A percentile compares a stretch with the other conserved stretches of the same genome.
phyloP scores from a whole-genome alignment of 371 early-diverging fungal genomes.

The Mucor mucedo region DNA sequence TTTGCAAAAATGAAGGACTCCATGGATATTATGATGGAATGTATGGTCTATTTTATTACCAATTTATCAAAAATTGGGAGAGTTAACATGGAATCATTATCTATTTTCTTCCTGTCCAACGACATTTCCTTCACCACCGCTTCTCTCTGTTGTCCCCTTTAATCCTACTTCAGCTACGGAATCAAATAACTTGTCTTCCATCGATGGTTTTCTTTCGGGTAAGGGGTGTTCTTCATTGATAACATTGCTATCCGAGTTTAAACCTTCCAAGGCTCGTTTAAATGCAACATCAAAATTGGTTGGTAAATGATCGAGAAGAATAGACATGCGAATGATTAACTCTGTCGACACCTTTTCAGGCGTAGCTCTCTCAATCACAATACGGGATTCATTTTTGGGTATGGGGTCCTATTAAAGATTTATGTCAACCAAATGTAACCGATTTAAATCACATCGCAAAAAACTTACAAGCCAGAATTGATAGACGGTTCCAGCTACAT shows the following conservation, averaged over 20 bases:
- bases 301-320: constrained; percentile 44
- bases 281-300: constrained; percentile 48
- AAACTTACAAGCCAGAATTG: constrained; percentile 45
- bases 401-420: constrained; percentile 29
- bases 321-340: constrained; percentile 35
- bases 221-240: constrained; percentile 2
- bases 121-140: constrained; percentile 32
- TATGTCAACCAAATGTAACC: too few relatives aligned
- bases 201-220: background rate
- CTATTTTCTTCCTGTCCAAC: constrained; percentile 6
- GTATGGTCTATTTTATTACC: too few relatives aligned
- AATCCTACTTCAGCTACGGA: constrained; percentile 29
- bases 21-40: too few relatives aligned
- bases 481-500: constrained; percentile 47
- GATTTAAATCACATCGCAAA: too few relatives aligned
- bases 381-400: constrained; percentile 41
- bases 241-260: constrained; percentile 1
- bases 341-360: constrained; percentile 42
- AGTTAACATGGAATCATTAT: too few relatives aligned
- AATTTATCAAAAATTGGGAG: too few relatives aligned
- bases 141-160: constrained; percentile 25
- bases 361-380: constrained; percentile 40
- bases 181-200: constrained; percentile 14
- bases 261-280: constrained; percentile 31
- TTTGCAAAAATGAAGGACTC: too few relatives aligned